Evolutionary conservation across 805 yeast genomes (phyloP), one percentile per base, ranked within the genome.

Genomic region (Starmera dryadoides): DNA sequence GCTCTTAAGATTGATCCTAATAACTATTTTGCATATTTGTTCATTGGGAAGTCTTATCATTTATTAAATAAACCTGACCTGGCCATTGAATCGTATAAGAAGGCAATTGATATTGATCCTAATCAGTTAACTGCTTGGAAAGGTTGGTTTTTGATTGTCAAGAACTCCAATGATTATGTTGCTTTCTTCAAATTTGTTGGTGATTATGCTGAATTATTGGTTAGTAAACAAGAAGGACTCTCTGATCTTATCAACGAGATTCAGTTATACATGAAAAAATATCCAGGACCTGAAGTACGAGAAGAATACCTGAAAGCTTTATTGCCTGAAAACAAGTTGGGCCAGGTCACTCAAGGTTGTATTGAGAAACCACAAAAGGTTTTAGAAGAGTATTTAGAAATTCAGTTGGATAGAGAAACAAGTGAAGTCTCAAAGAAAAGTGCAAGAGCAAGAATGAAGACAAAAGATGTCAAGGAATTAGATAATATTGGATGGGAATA

Each of bases 101-200:
- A 50, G 17, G 88, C 88, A 0, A 69, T 76, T 3, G 49, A 55
- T 6, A 37, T 79, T 1, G 72, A 77, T 22, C 70, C 75, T 0
- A 63, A 64, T 2, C 75, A 80, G 37, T 46, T 77, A 2, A 56
- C 74, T 20, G 94, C 88, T 0, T 89, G 93, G 94, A 86, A 85
- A 52, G 98, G 98, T 1, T 67, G 81, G 42, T 60, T 78, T 42
- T 71, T 75, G 35, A 57, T 77, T 1, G 66, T 62, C 10, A 60
- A 62, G 39, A 49, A 59, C 11, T 47, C 49, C 8, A 55, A 64
- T 3, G 70, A 75, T 39, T 64, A 62, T 45, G 50, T 55, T 4
- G 40, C 58, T 3, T 79, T 73, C 55, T 80, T 82, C 49, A 49
- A 57, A 0, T 64, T 73, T 6, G 53, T 75, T 39, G 66, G 73